Conservation (phyloP, 2,329 filamentous ascomycete species). For the Cladosporium sp. region DNA sequence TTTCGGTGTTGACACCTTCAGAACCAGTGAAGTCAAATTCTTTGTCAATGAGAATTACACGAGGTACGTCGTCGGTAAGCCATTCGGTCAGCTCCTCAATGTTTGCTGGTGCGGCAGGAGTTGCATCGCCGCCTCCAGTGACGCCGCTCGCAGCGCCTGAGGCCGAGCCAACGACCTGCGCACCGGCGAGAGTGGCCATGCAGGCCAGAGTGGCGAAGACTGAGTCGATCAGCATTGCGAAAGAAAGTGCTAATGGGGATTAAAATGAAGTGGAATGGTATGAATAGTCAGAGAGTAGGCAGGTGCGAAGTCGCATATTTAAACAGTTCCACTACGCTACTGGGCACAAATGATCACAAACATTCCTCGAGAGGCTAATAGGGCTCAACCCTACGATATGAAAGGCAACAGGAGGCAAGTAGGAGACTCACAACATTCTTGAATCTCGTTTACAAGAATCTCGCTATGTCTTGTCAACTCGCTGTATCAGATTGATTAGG, state of each 20-base stretch:
- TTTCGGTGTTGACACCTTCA: constrained; percentile 33
- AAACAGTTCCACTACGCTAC: no score
- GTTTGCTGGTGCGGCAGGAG: constrained; percentile 39
- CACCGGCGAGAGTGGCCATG: background rate
- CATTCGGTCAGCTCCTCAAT: constrained; percentile 55
- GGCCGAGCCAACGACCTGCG: constrained; percentile 32
- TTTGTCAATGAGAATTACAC: constrained; percentile 56
- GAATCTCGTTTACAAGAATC: no score
- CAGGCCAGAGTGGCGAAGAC: background rate
- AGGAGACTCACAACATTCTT: no score
- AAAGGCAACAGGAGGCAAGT: no score
- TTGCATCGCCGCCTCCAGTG: constrained; percentile 55
- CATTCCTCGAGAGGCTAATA: no score
- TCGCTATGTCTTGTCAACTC: no score
- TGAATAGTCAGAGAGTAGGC: no score
- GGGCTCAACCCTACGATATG: no score
- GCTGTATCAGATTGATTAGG: no score
- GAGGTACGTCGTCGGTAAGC: constrained; percentile 49
- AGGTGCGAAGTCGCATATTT: no score
- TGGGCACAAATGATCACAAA: no score
- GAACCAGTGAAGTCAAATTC: constrained; percentile 50
- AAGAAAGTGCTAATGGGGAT: background rate
- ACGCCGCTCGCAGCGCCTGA: constrained; percentile 50
- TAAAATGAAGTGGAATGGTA: no score
- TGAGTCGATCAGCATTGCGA: background rate